Base-by-base conservation (phyloP, 352 stramenopile species). In the Hyaloperonospora arabidopsidis region DNA sequence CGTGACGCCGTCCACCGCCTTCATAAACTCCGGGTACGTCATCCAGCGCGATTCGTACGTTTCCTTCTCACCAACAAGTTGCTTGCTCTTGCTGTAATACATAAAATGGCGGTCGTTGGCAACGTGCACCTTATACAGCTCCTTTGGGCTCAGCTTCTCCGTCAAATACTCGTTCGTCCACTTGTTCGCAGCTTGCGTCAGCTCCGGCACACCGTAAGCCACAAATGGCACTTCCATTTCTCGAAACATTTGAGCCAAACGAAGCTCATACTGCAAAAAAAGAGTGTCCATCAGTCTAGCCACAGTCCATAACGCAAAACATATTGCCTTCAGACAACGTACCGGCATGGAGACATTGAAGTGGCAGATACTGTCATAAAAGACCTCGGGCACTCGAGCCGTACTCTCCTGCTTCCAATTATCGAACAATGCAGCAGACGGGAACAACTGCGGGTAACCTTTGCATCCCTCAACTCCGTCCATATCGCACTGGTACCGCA, bases 221-320 rank as follows among this genome's bases (percentile, higher is more conserved):
- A 98, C 78, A 68, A 98, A 98, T 6, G 95, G 95, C 32, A 98
- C 73, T 58, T 98, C 93, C 59, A 86, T 87, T 22, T 92, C 66
- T 18, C 92, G 72, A 63, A 95, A 89, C 21, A 94, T 79, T 57
- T 97, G 91, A 39, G 77, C 69, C 34, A 95, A 64, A 43, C 96
- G 77, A 5, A 84, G 82, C 22, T 85, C 65, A 67, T 95, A 77
- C 70, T 92, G 50, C 59, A 52, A 38, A 39, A 51, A 48, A 17
- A 15, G n/a, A 44, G 8, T 17, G 38, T 59, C n/a, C 13, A 53
- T 19, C 13, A 53, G n/a, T 21, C 10, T 12, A 18, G 19, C 38
- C 17, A 44, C n/a, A 5, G 3, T 41, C 35, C 4, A 15, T 11
- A 15, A 41, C 13, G 2, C 4, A 5, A 5, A 41, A 15, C 32